A percentile compares a stretch with the other conserved stretches of the same genome.
Evolutionary conservation across 1,284 basidiomycete species (phyloP).

Genomic region (Pholiota adiposa): DNA sequence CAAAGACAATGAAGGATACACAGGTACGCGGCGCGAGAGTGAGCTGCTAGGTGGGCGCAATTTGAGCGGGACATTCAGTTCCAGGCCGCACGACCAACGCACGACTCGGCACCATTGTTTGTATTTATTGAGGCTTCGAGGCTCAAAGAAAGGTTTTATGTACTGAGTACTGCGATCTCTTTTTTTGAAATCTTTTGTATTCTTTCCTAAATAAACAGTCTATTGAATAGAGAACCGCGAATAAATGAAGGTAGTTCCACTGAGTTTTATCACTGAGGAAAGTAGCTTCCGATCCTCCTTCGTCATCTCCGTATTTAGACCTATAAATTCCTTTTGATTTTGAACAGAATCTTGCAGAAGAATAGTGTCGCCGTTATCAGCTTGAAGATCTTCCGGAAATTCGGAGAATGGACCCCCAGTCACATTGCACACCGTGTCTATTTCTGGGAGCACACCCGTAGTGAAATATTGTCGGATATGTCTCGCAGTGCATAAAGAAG

Average conservation of each 20-base stretch:
- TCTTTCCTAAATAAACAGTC: no score
- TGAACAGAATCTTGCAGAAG: background rate
- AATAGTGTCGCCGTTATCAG: background rate
- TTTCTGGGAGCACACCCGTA: conserved; percentile 41
- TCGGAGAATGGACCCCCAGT: conserved; percentile 25
- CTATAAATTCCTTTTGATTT: background rate
- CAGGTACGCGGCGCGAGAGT: no score
- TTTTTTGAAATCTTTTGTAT: no score
- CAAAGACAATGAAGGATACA: no score
- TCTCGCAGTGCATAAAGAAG: conserved; percentile 46
- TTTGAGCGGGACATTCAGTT: no score
- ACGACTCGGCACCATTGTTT: no score
- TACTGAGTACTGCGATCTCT: no score
- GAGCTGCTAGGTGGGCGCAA: no score
- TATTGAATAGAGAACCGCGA: background rate
- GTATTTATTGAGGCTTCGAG: no score
- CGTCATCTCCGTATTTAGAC: background rate
- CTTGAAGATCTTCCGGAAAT: background rate
- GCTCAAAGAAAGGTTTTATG: no score
- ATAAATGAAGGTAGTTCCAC: background rate
- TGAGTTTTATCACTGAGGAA: conserved; percentile 11
- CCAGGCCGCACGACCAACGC: no score
- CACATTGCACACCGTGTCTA: conserved; percentile 42
- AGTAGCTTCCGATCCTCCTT: conserved; percentile 9
- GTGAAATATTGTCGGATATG: conserved; percentile 44